phyloP scores from a whole-genome alignment of 2,329 filamentous ascomycete species.

The Aaosphaeria arxii region DNA sequence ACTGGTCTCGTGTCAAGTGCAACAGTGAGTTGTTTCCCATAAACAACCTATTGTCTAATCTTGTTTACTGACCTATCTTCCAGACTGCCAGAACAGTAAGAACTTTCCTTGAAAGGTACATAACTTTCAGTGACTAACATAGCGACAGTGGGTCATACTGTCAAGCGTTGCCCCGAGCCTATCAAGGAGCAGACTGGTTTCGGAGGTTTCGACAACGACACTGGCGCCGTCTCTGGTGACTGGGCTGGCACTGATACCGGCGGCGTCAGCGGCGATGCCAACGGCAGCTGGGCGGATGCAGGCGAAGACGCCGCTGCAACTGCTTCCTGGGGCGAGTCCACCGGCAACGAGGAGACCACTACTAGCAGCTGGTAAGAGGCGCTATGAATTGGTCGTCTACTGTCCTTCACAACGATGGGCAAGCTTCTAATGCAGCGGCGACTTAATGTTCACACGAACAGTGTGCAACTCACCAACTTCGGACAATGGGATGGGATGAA shows the following conservation, averaged over 20 bases:
- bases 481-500: no score
- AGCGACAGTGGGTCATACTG: slow-evolving; percentile 35
- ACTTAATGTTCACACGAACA: no score
- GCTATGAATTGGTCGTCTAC: no score
- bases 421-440: no score
- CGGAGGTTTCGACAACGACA: slow-evolving; percentile 7
- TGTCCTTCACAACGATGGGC: no score
- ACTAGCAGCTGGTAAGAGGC: no score
- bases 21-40: slow-evolving; percentile 33
- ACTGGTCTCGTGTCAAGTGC: slow-evolving; percentile 59
- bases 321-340: no score
- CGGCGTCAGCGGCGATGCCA: slow-evolving; percentile 1
- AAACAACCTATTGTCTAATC: no score
- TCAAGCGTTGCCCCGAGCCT: slow-evolving; percentile 39
- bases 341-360: no score
- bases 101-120: not conserved
- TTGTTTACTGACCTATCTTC: no score
- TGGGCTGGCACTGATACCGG: slow-evolving; percentile 4
- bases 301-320: not conserved
- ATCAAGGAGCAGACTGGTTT: slow-evolving; percentile 20
- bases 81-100: slow-evolving; percentile 28
- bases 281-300: slow-evolving; percentile 15
- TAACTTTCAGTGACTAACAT: slow-evolving; percentile 5
- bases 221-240: slow-evolving; percentile 4
- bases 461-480: no score